Percentiles rank a stretch among this genome's conserved stretches.
Conservation (phyloP, 2,329 filamentous ascomycete genomes). For the Cercospora zeae-maydis region DNA sequence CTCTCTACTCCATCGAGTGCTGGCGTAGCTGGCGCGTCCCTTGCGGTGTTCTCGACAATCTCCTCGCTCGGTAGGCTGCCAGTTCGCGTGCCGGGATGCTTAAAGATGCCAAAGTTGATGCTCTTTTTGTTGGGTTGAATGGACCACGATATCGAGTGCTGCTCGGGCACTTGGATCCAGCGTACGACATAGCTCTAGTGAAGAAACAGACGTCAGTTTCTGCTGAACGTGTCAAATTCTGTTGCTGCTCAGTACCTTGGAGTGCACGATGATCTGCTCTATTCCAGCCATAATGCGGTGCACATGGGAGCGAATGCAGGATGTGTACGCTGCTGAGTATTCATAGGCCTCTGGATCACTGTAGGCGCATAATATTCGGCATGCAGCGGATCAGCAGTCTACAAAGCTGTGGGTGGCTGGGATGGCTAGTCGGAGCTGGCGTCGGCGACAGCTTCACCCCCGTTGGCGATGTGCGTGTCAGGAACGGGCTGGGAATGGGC, state of each 20-base stretch:
- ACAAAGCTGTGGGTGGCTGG: constrained; percentile 3
- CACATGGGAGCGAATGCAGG: background rate
- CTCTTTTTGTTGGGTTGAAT: constrained; percentile 98
- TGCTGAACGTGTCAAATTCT: background rate
- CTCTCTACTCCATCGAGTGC: constrained; percentile 37
- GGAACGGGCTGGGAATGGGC: background rate
- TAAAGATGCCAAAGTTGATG: constrained; percentile 97
- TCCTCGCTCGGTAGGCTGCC: constrained; percentile 45
- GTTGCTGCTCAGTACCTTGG: constrained; percentile 63
- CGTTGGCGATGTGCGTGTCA: background rate
- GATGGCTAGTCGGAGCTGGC: background rate
- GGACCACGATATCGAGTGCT: constrained; percentile 94
- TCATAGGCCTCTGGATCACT: constrained; percentile 13
- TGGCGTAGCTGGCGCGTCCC: constrained; percentile 35
- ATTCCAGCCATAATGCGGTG: constrained; percentile 74
- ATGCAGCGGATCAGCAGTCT: constrained; percentile 6
- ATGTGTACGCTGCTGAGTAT: constrained; percentile 4
- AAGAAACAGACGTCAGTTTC: constrained; percentile 1
- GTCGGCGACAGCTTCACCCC: background rate
- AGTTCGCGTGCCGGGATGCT: constrained; percentile 76
- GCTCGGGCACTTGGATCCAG: constrained; percentile 88
- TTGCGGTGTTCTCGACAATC: constrained; percentile 39
- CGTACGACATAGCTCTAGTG: constrained; percentile 90
- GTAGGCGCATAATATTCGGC: constrained; percentile 15
- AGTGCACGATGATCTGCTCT: constrained; percentile 95